Conservation (phyloP, 2,329 filamentous ascomycete species). For the Sphaerulina musiva region DNA sequence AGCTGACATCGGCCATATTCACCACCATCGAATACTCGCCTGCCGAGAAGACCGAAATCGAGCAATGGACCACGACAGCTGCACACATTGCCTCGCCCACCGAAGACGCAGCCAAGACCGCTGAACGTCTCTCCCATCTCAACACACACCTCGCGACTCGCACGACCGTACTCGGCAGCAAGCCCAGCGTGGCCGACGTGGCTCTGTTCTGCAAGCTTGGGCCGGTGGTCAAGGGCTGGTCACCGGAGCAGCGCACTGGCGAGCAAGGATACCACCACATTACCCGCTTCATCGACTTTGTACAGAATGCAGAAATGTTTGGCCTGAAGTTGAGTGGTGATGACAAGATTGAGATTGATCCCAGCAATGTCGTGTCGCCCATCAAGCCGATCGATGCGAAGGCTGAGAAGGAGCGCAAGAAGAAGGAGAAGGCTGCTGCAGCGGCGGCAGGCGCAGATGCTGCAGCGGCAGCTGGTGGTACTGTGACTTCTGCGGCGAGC, state of each 20-base stretch:
- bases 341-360: constrained; percentile 73
- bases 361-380: constrained; percentile 73
- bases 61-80: constrained; percentile 78
- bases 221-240: constrained; percentile 71
- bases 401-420: constrained; percentile 91
- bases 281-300: constrained; percentile 85
- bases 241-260: constrained; percentile 77
- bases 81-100: constrained; percentile 59
- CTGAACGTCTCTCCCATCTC: constrained; percentile 66
- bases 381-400: constrained; percentile 86
- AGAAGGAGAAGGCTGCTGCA: constrained; percentile 78
- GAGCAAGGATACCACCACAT: constrained; percentile 85
- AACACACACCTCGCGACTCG: constrained; percentile 83
- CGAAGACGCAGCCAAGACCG: constrained; percentile 51
- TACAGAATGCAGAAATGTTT: constrained; percentile 75
- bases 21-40: constrained; percentile 53
- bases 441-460: constrained; percentile 48
- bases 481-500: constrained; percentile 37
- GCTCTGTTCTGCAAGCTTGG: constrained; percentile 74
- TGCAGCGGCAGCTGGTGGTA: constrained; percentile 43
- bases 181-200: constrained; percentile 82
- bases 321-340: constrained; percentile 61
- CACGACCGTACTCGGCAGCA: constrained; percentile 80
- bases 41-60: constrained; percentile 77
- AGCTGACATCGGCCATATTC: constrained; percentile 33